Evolutionary conservation across 305 asterid species (phyloP).

Genomic region (Plantago lanceolata): DNA sequence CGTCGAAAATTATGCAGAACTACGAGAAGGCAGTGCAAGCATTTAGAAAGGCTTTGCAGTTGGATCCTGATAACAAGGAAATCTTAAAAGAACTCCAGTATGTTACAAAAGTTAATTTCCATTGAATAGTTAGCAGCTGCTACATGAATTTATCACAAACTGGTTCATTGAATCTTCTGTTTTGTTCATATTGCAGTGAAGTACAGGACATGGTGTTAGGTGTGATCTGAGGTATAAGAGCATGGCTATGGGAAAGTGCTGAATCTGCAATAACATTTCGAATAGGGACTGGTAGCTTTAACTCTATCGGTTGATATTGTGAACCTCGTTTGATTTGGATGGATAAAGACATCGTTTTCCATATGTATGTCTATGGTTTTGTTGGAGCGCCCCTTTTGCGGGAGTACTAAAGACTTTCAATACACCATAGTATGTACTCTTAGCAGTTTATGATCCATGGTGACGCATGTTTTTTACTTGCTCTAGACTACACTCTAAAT

Average conservation of each 20-base stretch:
- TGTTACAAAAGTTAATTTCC: too few species aligned
- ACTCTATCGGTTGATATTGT: too few species aligned
- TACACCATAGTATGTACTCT: too few species aligned
- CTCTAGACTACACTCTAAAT: too few species aligned
- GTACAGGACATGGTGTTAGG: not conserved
- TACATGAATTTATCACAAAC: not conserved
- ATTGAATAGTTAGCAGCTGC: not conserved
- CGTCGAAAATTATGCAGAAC: not conserved
- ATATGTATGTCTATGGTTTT: too few species aligned
- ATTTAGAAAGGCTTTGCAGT: constrained; percentile 20
- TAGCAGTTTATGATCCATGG: too few species aligned
- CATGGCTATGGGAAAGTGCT: not conserved
- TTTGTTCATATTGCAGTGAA: not conserved
- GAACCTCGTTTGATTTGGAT: too few species aligned
- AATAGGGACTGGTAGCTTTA: not conserved
- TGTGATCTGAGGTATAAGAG: not conserved
- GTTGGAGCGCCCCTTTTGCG: too few species aligned
- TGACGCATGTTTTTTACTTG: too few species aligned
- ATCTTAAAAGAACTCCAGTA: constrained; percentile 23
- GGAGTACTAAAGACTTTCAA: too few species aligned
- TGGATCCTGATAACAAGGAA: constrained; percentile 29
- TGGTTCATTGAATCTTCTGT: not conserved
- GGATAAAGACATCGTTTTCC: too few species aligned
- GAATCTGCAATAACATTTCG: not conserved
- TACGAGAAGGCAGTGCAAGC: constrained; percentile 18